Evolutionary conservation across 2,329 filamentous ascomycete species (phyloP), one percentile per base, ranked within the genome.

Genomic region (Ophiocordyceps camponoti-rufipedis): DNA sequence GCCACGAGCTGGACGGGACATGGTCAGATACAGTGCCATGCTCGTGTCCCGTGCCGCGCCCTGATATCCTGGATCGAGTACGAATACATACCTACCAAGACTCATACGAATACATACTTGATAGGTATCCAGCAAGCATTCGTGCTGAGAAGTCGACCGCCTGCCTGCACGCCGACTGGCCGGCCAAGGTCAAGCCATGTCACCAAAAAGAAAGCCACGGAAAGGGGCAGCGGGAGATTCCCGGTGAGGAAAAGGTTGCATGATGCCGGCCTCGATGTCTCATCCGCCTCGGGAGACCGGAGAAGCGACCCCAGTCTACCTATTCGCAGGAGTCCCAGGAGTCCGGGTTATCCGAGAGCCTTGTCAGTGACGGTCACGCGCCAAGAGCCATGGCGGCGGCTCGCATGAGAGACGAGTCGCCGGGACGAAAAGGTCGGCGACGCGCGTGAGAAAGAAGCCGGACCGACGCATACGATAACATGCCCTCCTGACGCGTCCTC

Each of bases 131-230:
- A n/a, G n/a, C n/a, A n/a, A n/a, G n/a, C n/a, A n/a, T n/a, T 31
- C 29, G 12, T 31, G n/a, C n/a, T n/a, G 9, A 31, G 29, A 9
- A 10, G 29, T 7, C 29, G 29, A 31, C 9, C 29, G 29, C 12
- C 29, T 16, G 35, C 16, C 18, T 42, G n/a, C 39, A 45, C 46
- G 42, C 46, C 33, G 40, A 45, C 31, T 45, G 38, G 43, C 32
- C 35, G 39, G 43, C 31, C 23, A 31, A 44, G 41, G 8, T 31
- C 43, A 45, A 19, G 46, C 32, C 46, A 45, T 50, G 48, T 44
- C 48, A 46, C 43, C 44, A 45, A 49, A 49, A 46, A 49, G 45
- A 35, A 47, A 48, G 19, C 45, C 39, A 28, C 31, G 41, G 42
- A 6, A 18, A 18, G 35, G 35, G 35, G 35, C n/a, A 16, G 16